Evolutionary conservation across 371 early-diverging fungal genomes (phyloP).

Genomic region (Apophysomyces ossiformis): DNA sequence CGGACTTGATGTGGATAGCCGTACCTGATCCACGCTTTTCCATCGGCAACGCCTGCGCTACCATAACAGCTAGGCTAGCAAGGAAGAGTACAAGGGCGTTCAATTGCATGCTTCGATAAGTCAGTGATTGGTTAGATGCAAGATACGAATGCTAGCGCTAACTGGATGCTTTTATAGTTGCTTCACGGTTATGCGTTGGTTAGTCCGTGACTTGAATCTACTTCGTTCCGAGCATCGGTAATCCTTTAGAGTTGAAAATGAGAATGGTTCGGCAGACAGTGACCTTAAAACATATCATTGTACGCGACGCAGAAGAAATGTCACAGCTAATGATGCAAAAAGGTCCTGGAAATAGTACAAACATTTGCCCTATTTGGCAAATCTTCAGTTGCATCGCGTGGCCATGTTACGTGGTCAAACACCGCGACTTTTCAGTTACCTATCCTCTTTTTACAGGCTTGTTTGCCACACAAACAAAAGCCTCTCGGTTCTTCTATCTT

Average conservation of each 20-base stretch:
- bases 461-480: too few relatives aligned
- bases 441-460: too few relatives aligned
- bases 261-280: too few relatives aligned
- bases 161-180: not conserved
- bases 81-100: not conserved
- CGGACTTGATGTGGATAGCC: constrained; percentile 33
- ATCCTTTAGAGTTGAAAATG: not conserved
- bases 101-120: not conserved
- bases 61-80: not conserved
- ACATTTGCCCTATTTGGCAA: too few relatives aligned
- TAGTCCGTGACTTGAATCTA: not conserved
- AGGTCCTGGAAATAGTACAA: too few relatives aligned
- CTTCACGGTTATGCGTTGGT: not conserved
- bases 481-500: too few relatives aligned
- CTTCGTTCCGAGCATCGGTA: not conserved
- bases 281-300: too few relatives aligned
- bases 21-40: constrained; percentile 22
- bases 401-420: too few relatives aligned
- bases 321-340: too few relatives aligned
- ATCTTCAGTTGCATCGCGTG: too few relatives aligned
- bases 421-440: too few relatives aligned
- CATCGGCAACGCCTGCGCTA: constrained; percentile 3
- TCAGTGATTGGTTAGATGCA: not conserved
- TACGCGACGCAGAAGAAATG: too few relatives aligned
- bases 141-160: not conserved